Conservation (phyloP, 306 rosid genomes). For the Notholithocarpus densiflorus region DNA sequence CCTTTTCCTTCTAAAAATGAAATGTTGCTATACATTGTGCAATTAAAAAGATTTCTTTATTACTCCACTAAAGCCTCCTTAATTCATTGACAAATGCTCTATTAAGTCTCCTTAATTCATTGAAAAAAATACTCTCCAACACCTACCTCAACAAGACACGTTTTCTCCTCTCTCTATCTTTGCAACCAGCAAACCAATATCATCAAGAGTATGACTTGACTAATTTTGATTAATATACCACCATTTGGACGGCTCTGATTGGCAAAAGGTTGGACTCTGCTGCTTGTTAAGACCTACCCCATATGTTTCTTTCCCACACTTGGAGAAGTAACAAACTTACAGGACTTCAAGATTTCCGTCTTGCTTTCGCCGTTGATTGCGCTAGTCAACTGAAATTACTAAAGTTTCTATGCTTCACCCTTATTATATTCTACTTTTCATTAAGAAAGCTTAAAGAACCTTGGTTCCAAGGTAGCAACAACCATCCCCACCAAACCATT, state of each 20-base stretch:
- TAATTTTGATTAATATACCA: background rate
- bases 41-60: background rate
- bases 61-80: background rate
- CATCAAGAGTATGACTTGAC: background rate
- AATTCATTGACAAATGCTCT: no score
- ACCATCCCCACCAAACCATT: background rate
- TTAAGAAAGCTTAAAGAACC: no score
- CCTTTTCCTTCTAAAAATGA: background rate
- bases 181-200: background rate
- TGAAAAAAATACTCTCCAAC: no score
- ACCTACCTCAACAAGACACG: constrained; percentile 11
- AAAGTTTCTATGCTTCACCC: background rate
- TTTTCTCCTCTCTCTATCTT: constrained; percentile 6
- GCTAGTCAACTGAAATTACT: constrained; percentile 17
- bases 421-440: background rate
- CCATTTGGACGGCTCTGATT: constrained; percentile 28
- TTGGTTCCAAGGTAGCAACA: background rate
- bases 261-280: constrained; percentile 9
- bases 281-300: constrained; percentile 24
- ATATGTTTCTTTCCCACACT: background rate
- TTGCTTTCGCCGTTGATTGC: constrained; percentile 32
- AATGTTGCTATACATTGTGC: no score
- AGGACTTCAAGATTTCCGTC: constrained; percentile 26
- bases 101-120: background rate
- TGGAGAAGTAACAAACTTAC: constrained; percentile 34